Conservation (phyloP, 306 rosid species). For the Oemleria cerasiformis region DNA sequence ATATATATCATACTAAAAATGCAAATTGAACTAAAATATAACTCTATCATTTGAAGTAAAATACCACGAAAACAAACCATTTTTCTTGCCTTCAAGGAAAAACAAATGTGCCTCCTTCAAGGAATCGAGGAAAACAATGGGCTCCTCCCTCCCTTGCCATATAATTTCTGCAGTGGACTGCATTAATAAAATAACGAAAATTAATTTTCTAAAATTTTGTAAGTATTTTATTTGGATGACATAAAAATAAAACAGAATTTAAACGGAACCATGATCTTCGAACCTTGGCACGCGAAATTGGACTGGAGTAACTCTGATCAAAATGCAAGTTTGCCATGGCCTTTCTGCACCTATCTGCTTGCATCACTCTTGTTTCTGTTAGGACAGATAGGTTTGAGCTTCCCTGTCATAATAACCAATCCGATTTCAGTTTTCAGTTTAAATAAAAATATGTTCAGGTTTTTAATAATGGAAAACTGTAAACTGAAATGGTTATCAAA, state of each 20-base stretch:
- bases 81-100: conserved; percentile 80
- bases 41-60: background rate
- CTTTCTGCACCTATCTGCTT: conserved; percentile 63
- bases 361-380: conserved; percentile 55
- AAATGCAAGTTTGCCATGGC: conserved; percentile 54
- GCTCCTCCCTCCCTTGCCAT: conserved; percentile 64
- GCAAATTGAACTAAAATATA: background rate
- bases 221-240: too few species aligned
- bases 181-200: conserved; percentile 25
- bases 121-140: conserved; percentile 57
- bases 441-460: too few species aligned
- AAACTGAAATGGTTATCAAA: too few species aligned
- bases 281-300: conserved; percentile 83
- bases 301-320: conserved; percentile 66
- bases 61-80: conserved; percentile 48
- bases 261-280: background rate
- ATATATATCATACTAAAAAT: conserved; percentile 12
- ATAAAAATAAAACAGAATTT: too few species aligned
- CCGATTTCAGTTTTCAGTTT: too few species aligned
- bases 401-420: conserved; percentile 28
- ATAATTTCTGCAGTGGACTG: conserved; percentile 74
- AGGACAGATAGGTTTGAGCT: conserved; percentile 71
- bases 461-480: too few species aligned
- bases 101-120: conserved; percentile 67
- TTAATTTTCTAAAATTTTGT: too few species aligned